Evolutionary conservation across 768 basidiomycete genomes (phyloP).

Genomic region (Scleroderma bovista): DNA sequence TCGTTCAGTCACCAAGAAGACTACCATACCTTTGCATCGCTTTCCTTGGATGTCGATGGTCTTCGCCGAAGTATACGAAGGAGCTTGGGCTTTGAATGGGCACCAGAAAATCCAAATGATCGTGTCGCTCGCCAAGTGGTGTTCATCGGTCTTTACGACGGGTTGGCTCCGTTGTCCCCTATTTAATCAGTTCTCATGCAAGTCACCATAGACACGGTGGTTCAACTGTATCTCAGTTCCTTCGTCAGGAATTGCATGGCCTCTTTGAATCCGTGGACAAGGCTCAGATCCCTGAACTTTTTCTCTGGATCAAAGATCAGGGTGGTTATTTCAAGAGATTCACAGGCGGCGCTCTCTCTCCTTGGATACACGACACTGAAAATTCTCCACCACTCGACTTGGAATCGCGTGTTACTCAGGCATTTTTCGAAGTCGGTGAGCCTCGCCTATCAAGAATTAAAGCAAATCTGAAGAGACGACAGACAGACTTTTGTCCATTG

Average conservation of each 20-base stretch:
- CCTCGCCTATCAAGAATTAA: not conserved
- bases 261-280: slow-evolving; percentile 78
- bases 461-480: slow-evolving; percentile 20
- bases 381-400: slow-evolving; percentile 50
- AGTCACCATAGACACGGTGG: slow-evolving; percentile 79
- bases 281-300: slow-evolving; percentile 66
- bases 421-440: slow-evolving; percentile 75
- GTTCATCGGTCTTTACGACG: slow-evolving; percentile 89
- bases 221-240: slow-evolving; percentile 80
- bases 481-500: slow-evolving; percentile 66
- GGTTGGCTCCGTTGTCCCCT: slow-evolving; percentile 41
- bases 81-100: slow-evolving; percentile 64
- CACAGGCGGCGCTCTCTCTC: slow-evolving; percentile 68
- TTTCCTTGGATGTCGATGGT: slow-evolving; percentile 74
- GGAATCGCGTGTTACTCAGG: slow-evolving; percentile 78
- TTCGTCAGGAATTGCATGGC: slow-evolving; percentile 80
- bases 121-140: slow-evolving; percentile 68
- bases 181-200: not conserved
- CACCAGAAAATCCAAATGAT: slow-evolving; percentile 48
- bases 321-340: slow-evolving; percentile 93
- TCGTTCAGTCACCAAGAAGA: slow-evolving; percentile 80
- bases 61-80: slow-evolving; percentile 60
- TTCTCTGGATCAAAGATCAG: slow-evolving; percentile 67
- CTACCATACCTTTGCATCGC: slow-evolving; percentile 68
- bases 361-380: slow-evolving; percentile 46